These are phyloP conservation scores for Mrakia frigida DNA, from an alignment of 768 basidiomycete species.

Conservation along the genomic window DNA sequence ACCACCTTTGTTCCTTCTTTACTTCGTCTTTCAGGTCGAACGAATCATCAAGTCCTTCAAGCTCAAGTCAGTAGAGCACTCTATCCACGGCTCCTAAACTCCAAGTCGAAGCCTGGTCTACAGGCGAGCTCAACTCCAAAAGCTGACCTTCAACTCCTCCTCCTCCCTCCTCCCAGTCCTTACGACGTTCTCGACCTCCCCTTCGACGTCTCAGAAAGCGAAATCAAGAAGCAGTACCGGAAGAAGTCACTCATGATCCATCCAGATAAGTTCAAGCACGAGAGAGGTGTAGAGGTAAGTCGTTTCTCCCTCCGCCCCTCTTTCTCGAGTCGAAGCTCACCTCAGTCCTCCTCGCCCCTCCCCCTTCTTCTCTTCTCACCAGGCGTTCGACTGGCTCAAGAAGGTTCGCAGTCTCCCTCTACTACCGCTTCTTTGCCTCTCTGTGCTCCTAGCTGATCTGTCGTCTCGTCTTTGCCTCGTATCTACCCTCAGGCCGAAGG, in stretches of 20 bases:
- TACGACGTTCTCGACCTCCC: constrained; percentile 88
- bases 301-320: background rate
- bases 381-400: constrained; percentile 89
- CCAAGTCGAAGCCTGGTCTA: background rate
- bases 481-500: constrained; percentile 24
- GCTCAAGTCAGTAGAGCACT: constrained; percentile 63
- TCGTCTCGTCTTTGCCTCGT: background rate
- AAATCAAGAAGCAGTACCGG: constrained; percentile 71
- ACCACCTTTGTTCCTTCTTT: background rate
- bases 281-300: constrained; percentile 48
- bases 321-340: background rate
- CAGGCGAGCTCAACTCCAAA: background rate
- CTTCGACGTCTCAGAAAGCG: constrained; percentile 56
- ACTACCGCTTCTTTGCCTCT: background rate
- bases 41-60: constrained; percentile 92
- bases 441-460: background rate
- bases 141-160: constrained; percentile 17
- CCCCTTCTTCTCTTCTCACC: constrained; percentile 52
- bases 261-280: constrained; percentile 92
- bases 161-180: constrained; percentile 53
- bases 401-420: constrained; percentile 54
- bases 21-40: constrained; percentile 48
- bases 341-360: background rate
- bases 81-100: background rate
- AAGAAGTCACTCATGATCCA: constrained; percentile 66